phyloP scores from a whole-genome alignment of 2,329 filamentous ascomycete genomes.

The Penicillium sp. region DNA sequence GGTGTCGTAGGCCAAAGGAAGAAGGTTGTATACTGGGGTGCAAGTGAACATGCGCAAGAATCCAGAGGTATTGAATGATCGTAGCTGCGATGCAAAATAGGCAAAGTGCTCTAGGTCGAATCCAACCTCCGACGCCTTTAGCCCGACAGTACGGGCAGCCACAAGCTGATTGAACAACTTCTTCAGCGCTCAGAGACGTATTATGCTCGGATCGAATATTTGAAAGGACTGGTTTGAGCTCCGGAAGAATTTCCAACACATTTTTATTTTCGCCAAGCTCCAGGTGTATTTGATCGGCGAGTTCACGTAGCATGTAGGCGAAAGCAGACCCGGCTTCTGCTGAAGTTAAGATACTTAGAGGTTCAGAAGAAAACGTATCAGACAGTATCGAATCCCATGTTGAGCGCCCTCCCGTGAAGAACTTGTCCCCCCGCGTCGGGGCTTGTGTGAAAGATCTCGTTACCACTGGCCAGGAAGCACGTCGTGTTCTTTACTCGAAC shows the following conservation, averaged over 20 bases:
- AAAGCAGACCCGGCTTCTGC: neutral
- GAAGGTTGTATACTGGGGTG: neutral
- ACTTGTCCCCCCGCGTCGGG: neutral
- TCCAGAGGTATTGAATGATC: neutral
- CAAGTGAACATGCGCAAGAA: neutral
- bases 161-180: neutral
- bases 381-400: slow-evolving; percentile 6
- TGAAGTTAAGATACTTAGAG: neutral
- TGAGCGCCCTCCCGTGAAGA: neutral
- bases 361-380: neutral
- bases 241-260: neutral
- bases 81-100: neutral
- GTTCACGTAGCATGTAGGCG: neutral
- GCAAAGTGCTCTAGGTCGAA: neutral
- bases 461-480: neutral
- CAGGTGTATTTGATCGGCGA: neutral
- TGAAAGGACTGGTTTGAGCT: neutral
- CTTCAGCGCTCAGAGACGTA: too few species aligned
- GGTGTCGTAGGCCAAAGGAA: neutral
- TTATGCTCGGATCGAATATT: too few species aligned
- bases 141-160: neutral
- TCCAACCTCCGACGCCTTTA: too few species aligned
- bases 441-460: neutral
- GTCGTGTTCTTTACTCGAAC: neutral
- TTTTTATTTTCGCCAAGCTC: neutral